Base-by-base conservation (phyloP, 495 filamentous ascomycete genomes). In the Penicillium lividum region DNA sequence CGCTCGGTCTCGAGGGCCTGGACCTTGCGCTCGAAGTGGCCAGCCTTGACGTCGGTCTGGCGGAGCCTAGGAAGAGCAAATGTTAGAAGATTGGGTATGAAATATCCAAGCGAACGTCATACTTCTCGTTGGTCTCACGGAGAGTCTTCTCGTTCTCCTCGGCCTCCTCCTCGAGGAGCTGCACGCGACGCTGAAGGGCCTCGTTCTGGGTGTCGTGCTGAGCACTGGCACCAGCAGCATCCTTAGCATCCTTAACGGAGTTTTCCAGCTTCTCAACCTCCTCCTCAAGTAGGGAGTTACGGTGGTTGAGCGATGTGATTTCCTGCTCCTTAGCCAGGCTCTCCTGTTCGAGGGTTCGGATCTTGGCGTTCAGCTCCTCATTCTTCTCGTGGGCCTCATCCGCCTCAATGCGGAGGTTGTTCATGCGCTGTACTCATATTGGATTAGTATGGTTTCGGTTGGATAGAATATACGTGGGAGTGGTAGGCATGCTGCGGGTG, bases 1-100 rank as follows among this genome's bases (percentile, higher is more conserved):
- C 89, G 87, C 66, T 91, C 83, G 57, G 81, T 76, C 77, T 99
- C 94, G 61, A 99, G 86, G 64, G 93, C 96, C 73, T 95, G 89
- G 61, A 99, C 94, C 80, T 99, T 97, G 81, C 95, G 95, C 80
- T 98, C 95, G 25, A 92, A 97, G 83, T 99, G 94, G 60, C 93
- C 95, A 71, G 94, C 92, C 81, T 97, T 97, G 78, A 98, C 92
- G 74, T 98, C 94, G 75, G 94, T 97, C 79, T 96, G 93, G 67
- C 95, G 92, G 68, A 98, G 90, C 78, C 94, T 99, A 54, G 13
- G 16, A 22, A 51, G 45, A n/a, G 66, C 76, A 53, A 72, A 65
- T 45, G 47, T 36, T 50, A 47, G 31, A 29, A 30, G 2, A 56
- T 8, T 33, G 48, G 40, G 11, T 10, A 16, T 4, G 3, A 30